Evolutionary conservation across 495 filamentous ascomycete genomes (phyloP), one percentile per base, ranked within the genome.

Genomic region (Darksidea phi): DNA sequence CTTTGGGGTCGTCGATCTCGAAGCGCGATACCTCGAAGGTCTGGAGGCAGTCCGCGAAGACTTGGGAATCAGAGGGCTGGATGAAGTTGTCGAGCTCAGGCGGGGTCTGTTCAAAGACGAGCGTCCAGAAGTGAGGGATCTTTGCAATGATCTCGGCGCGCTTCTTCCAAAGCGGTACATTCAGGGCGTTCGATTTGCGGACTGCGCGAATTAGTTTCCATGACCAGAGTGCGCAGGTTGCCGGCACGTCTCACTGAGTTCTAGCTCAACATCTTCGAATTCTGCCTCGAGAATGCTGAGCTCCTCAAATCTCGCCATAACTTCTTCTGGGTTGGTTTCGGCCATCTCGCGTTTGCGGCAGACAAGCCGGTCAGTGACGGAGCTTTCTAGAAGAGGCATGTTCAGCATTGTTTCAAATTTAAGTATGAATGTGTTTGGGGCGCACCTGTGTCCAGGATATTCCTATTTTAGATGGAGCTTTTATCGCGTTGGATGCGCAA

Each of bases 41-140:
- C 55, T 73, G 78, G 28, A 96, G 81, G 28, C 77, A 77, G 23
- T 78, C 75, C 48, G 85, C 77, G 36, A 97, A 78, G 24, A 88
- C 71, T 1, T 75, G 79, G 12, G 86, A 85, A 76, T 97, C 92
- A 26, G 80, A 79, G 18, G 89, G 84, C 59, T 88, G 86, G 68
- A 96, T 89, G 75, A 83, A 88, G 71, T 89, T 86, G 73, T 95
- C 91, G 62, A 96, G 82, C 52, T 95, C 87, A 25, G 79, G 78
- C 1, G 91, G 89, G 5, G 90, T 85, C 74, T 90, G 86, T 71
- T 93, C 87, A 69, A 96, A 77, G 42, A 96, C 90, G 59, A 93
- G 79, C 26, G 87, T 77, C 92, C 92, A 97, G 84, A 96, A 97
- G 77, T 89, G 82, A 28, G 78, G 78, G 69, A 95, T 91, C 66